A percentile compares a stretch with the other conserved stretches of the same genome.
These are phyloP conservation scores for Chaetomium tenue DNA, from an alignment of 495 filamentous ascomycete species.

Conservation along the genomic window DNA sequence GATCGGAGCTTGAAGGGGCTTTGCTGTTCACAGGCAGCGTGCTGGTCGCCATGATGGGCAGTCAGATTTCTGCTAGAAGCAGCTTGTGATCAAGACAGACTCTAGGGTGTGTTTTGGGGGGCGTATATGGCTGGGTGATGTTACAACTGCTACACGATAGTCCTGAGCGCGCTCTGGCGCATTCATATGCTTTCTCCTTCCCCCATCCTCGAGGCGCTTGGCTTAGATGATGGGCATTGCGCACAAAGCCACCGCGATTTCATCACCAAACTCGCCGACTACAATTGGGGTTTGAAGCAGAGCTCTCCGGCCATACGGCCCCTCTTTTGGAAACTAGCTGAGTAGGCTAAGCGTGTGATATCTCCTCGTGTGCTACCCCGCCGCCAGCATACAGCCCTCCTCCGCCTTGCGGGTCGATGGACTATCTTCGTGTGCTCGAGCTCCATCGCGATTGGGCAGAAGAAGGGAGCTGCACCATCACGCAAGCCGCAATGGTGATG, in stretches of 20 bases:
- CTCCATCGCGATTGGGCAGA: not conserved
- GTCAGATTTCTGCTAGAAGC: not conserved
- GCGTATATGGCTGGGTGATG: not conserved
- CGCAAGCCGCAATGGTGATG: not conserved
- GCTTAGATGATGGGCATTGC: not conserved
- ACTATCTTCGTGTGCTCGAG: not conserved
- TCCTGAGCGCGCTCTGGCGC: not conserved
- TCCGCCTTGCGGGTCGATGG: not conserved
- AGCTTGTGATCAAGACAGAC: not conserved
- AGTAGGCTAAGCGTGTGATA: not conserved
- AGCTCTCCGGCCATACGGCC: too few relatives aligned
- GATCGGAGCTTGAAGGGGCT: constrained; percentile 45
- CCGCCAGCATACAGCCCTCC: not conserved
- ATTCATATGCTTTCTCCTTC: not conserved
- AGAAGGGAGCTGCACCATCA: not conserved
- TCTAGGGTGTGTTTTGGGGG: not conserved
- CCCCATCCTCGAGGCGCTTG: not conserved
- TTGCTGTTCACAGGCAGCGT: constrained; percentile 16
- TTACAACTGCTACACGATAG: not conserved
- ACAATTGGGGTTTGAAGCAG: not conserved
- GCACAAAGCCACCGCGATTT: constrained; percentile 4
- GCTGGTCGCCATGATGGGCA: constrained; percentile 9
- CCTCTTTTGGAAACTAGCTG: not conserved
- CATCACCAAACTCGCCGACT: constrained; percentile 8
- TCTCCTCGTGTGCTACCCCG: not conserved